phyloP scores from a whole-genome alignment of 2,329 filamentous ascomycete genomes.

The Microsporum canis region DNA sequence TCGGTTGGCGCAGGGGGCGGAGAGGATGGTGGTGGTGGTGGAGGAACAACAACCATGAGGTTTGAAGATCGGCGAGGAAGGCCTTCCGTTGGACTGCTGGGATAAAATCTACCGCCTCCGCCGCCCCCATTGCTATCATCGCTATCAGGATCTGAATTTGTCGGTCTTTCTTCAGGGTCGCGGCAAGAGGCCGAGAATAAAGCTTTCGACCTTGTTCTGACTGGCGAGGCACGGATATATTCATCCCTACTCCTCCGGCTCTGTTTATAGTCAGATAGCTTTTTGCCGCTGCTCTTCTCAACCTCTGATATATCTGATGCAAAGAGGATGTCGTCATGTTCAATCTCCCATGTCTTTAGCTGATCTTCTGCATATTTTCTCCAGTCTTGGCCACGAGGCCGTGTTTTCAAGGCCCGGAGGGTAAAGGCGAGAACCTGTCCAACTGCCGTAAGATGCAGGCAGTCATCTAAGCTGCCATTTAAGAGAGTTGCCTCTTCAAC shows the following conservation, averaged over 20 bases:
- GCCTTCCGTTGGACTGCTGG: slow-evolving; percentile 10
- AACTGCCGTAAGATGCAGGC: slow-evolving; percentile 22
- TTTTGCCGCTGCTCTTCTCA: background rate
- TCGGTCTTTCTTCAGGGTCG: background rate
- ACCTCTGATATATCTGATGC: background rate
- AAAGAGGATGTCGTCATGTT: slow-evolving; percentile 16
- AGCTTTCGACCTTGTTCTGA: slow-evolving; percentile 5
- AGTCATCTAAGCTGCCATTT: slow-evolving; percentile 5
- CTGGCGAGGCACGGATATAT: slow-evolving; percentile 4
- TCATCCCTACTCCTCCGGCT: background rate
- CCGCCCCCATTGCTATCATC: background rate
- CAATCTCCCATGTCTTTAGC: slow-evolving; percentile 19
- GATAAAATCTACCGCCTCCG: slow-evolving; percentile 6
- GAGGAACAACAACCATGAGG: slow-evolving; percentile 8
- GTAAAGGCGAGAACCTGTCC: slow-evolving; percentile 24
- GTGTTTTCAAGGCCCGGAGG: slow-evolving; percentile 18
- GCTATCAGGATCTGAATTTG: background rate
- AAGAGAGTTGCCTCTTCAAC: slow-evolving; percentile 18
- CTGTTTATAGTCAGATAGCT: slow-evolving; percentile 1
- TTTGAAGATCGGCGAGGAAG: slow-evolving; percentile 4
- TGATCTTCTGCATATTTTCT: slow-evolving; percentile 6
- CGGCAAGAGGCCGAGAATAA: background rate
- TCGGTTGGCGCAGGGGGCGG: background rate
- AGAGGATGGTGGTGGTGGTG: background rate
- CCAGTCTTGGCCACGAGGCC: slow-evolving; percentile 15